Evolutionary conservation across 345 rosid species (phyloP).

Genomic region (Populus davidiana): DNA sequence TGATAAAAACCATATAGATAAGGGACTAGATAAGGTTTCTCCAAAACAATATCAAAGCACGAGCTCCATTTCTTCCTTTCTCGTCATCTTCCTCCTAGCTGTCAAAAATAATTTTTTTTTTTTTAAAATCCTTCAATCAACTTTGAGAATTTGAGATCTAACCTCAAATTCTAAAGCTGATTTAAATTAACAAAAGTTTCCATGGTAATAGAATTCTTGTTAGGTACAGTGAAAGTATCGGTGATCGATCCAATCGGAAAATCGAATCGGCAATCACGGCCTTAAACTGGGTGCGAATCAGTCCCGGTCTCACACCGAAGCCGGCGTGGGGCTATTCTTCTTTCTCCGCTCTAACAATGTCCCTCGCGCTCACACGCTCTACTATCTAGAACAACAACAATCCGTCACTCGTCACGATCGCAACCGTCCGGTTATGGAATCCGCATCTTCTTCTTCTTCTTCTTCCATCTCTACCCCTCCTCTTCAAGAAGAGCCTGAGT

Average conservation of each 20-base stretch:
- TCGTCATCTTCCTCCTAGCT: neutral
- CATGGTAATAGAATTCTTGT: too few relatives aligned
- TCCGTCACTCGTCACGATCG: slow-evolving; percentile 34
- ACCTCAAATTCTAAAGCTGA: too few relatives aligned
- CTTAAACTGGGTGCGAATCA: slow-evolving; percentile 96
- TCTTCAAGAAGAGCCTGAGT: slow-evolving; percentile 80
- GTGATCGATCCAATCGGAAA: slow-evolving; percentile 14
- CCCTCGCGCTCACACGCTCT: slow-evolving; percentile 58
- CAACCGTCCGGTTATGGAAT: slow-evolving; percentile 46
- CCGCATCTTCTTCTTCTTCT: neutral
- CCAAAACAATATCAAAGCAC: neutral
- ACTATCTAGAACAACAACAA: slow-evolving; percentile 45
- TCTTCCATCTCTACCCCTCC: slow-evolving; percentile 26
- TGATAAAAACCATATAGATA: too few relatives aligned
- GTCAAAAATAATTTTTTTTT: neutral
- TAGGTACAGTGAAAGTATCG: too few relatives aligned
- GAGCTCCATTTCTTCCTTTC: neutral
- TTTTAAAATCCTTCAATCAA: too few relatives aligned
- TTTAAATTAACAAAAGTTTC: too few relatives aligned
- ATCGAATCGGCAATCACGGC: slow-evolving; percentile 13
- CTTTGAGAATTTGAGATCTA: too few relatives aligned
- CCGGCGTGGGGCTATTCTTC: slow-evolving; percentile 71
- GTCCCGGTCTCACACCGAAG: slow-evolving; percentile 65
- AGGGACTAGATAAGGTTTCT: too few relatives aligned
- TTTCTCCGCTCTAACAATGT: slow-evolving; percentile 60